phyloP scores from a whole-genome alignment of 2,329 filamentous ascomycete species.

The Graphilbum sp. region DNA sequence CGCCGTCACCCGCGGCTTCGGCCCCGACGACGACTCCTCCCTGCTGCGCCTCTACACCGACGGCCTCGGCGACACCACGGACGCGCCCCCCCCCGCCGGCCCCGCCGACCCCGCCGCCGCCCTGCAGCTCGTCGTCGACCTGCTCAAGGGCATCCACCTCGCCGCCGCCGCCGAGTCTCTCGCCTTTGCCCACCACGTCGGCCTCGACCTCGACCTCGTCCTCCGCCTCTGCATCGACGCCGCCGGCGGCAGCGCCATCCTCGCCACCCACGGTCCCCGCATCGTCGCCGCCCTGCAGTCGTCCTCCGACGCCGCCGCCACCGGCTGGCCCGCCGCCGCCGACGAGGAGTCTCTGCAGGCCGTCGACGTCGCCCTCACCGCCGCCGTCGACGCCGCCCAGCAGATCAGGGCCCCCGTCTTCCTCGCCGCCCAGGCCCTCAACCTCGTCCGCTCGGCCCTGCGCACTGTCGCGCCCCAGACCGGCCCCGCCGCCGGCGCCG shows the following conservation, averaged over 20 bases:
- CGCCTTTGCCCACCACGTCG: constrained; percentile 22
- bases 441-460: constrained; percentile 17
- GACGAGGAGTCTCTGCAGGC: constrained; percentile 13
- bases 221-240: constrained; percentile 28
- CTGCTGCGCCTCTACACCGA: constrained; percentile 25
- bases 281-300: constrained; percentile 20
- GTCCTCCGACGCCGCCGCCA: constrained; percentile 9
- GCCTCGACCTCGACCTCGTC: constrained; percentile 27
- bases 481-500: constrained; percentile 6
- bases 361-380: constrained; percentile 18
- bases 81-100: no score
- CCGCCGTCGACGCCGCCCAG: constrained; percentile 25
- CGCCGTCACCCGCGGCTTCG: constrained; percentile 39
- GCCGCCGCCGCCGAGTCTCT: constrained; percentile 26
- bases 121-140: constrained; percentile 17
- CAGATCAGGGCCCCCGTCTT: constrained; percentile 23
- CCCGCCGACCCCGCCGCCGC: background rate
- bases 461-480: constrained; percentile 7
- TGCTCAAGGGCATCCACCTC: constrained; percentile 27
- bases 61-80: background rate
- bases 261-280: constrained; percentile 20
- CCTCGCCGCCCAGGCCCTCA: constrained; percentile 23
- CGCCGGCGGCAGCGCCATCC: constrained; percentile 24
- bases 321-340: constrained; percentile 9
- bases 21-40: constrained; percentile 26